A percentile compares a stretch with the other conserved stretches of the same genome.
Evolutionary conservation across 805 yeast genomes (phyloP).

Genomic region (Wickerhamomyces sydowiorum): DNA sequence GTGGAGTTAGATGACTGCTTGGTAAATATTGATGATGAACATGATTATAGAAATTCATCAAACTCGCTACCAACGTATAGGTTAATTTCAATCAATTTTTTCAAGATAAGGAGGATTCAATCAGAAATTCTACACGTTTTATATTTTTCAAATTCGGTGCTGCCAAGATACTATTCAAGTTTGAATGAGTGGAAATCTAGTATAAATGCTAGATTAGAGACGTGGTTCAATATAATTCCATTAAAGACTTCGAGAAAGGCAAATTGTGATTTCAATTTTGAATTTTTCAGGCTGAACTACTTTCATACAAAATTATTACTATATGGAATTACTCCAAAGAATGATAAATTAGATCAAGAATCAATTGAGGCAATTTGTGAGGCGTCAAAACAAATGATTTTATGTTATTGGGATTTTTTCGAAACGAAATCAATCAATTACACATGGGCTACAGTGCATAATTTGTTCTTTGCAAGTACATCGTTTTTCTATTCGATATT

Average conservation of each 20-base stretch:
- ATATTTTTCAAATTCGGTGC: slow-evolving; percentile 59
- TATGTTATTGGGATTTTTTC: slow-evolving; percentile 53
- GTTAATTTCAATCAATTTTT: slow-evolving; percentile 58
- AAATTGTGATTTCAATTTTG: slow-evolving; percentile 71
- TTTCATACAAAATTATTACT: slow-evolving; percentile 67
- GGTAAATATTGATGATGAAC: slow-evolving; percentile 33
- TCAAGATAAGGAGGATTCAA: slow-evolving; percentile 67
- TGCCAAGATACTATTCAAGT: slow-evolving; percentile 56
- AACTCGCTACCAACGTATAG: slow-evolving; percentile 57
- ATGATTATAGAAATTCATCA: slow-evolving; percentile 34
- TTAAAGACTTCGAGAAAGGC: slow-evolving; percentile 53
- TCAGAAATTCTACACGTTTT: slow-evolving; percentile 68
- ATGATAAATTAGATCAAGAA: slow-evolving; percentile 43
- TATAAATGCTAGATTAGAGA: slow-evolving; percentile 45
- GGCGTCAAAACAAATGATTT: slow-evolving; percentile 62
- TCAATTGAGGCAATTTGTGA: slow-evolving; percentile 54
- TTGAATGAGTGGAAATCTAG: slow-evolving; percentile 59
- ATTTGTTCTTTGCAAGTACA: slow-evolving; percentile 83
- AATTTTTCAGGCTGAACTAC: slow-evolving; percentile 69
- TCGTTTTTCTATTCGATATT: slow-evolving; percentile 75
- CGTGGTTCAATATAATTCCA: slow-evolving; percentile 51
- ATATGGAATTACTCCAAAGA: slow-evolving; percentile 75
- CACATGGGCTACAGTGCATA: slow-evolving; percentile 92
- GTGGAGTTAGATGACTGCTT: slow-evolving; percentile 68
- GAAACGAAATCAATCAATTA: slow-evolving; percentile 61